phyloP scores from a whole-genome alignment of 108 stramenopile species.

The Stephanodiscus minutulus region DNA sequence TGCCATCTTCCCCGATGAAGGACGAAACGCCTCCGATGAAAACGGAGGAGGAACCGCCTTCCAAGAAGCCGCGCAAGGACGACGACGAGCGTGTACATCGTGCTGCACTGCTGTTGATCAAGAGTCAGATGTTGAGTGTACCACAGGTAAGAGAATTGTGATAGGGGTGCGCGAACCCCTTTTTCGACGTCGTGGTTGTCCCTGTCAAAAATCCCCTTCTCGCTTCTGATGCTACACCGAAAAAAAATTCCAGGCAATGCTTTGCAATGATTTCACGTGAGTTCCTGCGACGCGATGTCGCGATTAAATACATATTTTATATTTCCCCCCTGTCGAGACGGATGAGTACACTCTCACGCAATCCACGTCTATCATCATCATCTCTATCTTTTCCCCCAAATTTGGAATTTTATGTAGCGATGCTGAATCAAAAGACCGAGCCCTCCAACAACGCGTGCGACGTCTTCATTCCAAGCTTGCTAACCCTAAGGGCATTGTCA shows the following conservation, averaged over 20 bases:
- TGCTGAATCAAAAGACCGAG: constrained; percentile 20
- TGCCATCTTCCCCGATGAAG: neutral
- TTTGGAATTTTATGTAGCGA: constrained; percentile 2
- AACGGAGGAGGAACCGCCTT: neutral
- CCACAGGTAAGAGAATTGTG: constrained; percentile 2
- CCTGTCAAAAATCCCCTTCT: neutral
- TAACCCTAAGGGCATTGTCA: constrained; percentile 11
- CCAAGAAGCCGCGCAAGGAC: constrained; percentile 7
- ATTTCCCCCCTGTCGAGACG: neutral
- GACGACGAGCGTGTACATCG: constrained; percentile 10
- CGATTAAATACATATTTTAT: neutral
- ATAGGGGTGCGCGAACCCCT: neutral
- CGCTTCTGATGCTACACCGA: neutral
- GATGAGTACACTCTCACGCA: neutral
- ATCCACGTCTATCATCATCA: neutral
- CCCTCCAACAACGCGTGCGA: constrained; percentile 23
- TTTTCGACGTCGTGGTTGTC: neutral
- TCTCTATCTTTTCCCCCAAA: neutral
- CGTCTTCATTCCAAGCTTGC: constrained; percentile 20
- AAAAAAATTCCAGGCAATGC: neutral
- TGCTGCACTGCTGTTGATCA: constrained; percentile 9
- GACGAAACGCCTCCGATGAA: neutral
- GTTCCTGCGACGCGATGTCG: neutral
- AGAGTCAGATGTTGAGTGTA: constrained; percentile 6
- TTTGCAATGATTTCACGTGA: constrained; percentile 6